Evolutionary conservation across 108 stramenopile species (phyloP).

Genomic region (Pseudonitzschia multiseries): DNA sequence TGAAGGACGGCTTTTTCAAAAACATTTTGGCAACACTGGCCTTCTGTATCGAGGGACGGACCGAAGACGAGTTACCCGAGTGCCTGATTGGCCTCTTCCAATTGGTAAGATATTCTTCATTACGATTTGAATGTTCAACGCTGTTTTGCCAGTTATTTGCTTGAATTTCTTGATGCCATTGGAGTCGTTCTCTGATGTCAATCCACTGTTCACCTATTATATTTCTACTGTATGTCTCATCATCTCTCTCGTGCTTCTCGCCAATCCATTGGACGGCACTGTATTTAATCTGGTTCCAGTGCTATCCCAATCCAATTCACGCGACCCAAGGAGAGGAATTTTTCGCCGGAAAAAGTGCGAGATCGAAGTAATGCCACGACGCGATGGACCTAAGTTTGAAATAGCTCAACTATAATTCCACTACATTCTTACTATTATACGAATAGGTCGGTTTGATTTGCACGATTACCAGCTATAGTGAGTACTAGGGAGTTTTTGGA

Average conservation of each 20-base stretch:
- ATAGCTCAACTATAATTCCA: too few relatives aligned
- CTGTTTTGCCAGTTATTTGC: too few relatives aligned
- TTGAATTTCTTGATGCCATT: too few relatives aligned
- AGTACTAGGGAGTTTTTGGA: too few relatives aligned
- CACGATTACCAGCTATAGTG: too few relatives aligned
- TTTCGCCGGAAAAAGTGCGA: slow-evolving; percentile 52
- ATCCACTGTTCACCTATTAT: too few relatives aligned
- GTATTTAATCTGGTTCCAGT: slow-evolving; percentile 3
- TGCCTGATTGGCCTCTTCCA: slow-evolving; percentile 73
- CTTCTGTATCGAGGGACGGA: slow-evolving; percentile 79
- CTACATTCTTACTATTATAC: too few relatives aligned
- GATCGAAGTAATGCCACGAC: slow-evolving; percentile 16
- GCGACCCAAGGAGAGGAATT: slow-evolving; percentile 62
- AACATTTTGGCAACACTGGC: slow-evolving; percentile 70
- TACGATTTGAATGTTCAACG: background rate
- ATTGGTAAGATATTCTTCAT: slow-evolving; percentile 14
- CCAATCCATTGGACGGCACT: too few relatives aligned
- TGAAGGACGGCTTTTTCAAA: slow-evolving; percentile 73
- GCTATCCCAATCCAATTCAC: slow-evolving; percentile 66
- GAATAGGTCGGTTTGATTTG: too few relatives aligned
- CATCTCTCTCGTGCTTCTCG: background rate
- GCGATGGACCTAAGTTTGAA: too few relatives aligned
- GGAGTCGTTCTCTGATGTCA: background rate
- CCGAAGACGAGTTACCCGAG: slow-evolving; percentile 80
- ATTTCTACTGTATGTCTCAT: too few relatives aligned